phyloP scores from a whole-genome alignment of 208 protist genomes.

The Leishmania guyanensis region DNA sequence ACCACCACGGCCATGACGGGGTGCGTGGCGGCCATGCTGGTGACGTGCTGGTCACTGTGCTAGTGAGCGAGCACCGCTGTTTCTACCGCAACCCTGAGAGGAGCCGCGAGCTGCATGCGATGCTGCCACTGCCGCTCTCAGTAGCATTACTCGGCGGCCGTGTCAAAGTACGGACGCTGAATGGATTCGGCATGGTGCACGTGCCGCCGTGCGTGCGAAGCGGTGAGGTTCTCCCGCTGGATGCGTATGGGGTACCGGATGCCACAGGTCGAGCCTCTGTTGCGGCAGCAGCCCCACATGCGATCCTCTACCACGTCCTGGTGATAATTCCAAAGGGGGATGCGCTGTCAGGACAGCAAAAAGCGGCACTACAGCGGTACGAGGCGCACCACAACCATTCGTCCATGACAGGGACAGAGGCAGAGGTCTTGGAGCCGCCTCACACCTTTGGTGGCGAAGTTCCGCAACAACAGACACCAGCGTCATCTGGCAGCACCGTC shows the following conservation, averaged over 20 bases:
- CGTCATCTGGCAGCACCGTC: background rate
- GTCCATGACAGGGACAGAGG: background rate
- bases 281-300: background rate
- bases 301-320: conserved; percentile 62
- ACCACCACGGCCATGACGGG: conserved; percentile 78
- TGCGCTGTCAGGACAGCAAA: conserved; percentile 66
- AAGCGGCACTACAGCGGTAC: conserved; percentile 43
- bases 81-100: conserved; percentile 55
- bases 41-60: conserved; percentile 71
- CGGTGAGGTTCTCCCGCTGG: conserved; percentile 56
- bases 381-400: conserved; percentile 29
- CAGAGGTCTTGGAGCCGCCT: background rate
- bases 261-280: background rate
- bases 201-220: conserved; percentile 81
- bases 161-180: conserved; percentile 63
- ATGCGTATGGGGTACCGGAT: conserved; percentile 38
- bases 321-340: conserved; percentile 66
- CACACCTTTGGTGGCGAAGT: background rate
- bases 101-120: conserved; percentile 57
- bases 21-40: conserved; percentile 76
- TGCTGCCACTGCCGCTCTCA: conserved; percentile 80
- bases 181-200: conserved; percentile 34
- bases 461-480: background rate
- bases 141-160: conserved; percentile 76
- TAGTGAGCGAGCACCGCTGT: conserved; percentile 73